Evolutionary conservation across 306 rosid species (phyloP).

Genomic region (Corylus americana): DNA sequence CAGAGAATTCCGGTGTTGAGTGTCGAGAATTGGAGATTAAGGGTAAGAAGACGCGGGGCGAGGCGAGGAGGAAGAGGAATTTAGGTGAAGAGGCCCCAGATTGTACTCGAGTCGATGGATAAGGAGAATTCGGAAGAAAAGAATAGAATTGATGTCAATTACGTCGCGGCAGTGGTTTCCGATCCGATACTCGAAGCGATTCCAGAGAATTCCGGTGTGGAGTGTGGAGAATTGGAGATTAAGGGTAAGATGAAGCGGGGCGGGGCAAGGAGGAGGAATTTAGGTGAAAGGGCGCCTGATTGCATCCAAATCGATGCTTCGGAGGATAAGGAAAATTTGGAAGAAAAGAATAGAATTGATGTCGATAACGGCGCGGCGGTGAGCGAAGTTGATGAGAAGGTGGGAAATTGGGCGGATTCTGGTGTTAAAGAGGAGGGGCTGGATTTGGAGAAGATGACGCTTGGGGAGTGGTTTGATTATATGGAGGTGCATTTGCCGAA

Average conservation of each 20-base stretch:
- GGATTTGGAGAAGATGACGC: constrained; percentile 63
- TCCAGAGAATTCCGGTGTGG: constrained; percentile 27
- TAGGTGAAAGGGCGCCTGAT: constrained; percentile 22
- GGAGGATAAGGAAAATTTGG: constrained; percentile 16
- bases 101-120: constrained; percentile 7
- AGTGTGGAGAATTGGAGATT: constrained; percentile 30
- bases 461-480: constrained; percentile 78
- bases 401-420: constrained; percentile 17
- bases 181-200: constrained; percentile 20
- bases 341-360: not conserved
- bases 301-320: constrained; percentile 7
- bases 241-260: constrained; percentile 36
- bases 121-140: constrained; percentile 8
- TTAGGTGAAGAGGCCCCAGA: constrained; percentile 23
- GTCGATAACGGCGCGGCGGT: not conserved
- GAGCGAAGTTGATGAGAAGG: constrained; percentile 1
- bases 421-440: constrained; percentile 27
- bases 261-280: constrained; percentile 31
- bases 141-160: not conserved
- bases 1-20: constrained; percentile 27
- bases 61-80: constrained; percentile 33
- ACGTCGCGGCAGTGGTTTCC: not conserved
- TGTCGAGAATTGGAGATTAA: constrained; percentile 35
- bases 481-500: constrained; percentile 63
- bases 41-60: constrained; percentile 31